phyloP scores from a whole-genome alignment of 306 rosid species.

The Cucumis hystrix region DNA sequence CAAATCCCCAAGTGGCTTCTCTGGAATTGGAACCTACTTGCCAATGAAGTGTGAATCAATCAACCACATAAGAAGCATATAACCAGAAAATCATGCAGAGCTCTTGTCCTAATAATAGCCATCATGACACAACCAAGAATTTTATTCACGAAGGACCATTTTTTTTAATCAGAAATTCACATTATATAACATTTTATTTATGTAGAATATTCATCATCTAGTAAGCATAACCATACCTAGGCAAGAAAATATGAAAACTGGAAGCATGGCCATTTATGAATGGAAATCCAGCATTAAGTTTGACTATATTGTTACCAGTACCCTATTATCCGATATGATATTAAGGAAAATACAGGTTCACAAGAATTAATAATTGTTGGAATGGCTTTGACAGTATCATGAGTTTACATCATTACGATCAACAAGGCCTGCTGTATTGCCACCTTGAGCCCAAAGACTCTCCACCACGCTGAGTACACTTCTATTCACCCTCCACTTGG shows the following conservation, averaged over 20 bases:
- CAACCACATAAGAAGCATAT: background rate
- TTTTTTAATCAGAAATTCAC: background rate
- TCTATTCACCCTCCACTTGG: conserved; percentile 75
- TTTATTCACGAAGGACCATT: background rate
- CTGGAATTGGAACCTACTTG: conserved; percentile 67
- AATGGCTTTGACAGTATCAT: background rate
- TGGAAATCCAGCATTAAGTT: background rate
- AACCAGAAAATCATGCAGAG: background rate
- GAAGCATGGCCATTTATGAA: background rate
- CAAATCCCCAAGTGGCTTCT: conserved; percentile 50
- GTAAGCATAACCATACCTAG: background rate
- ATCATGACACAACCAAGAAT: background rate
- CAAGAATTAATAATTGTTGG: background rate
- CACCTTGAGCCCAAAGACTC: conserved; percentile 74
- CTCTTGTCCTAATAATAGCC: background rate
- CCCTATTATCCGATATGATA: background rate
- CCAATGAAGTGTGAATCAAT: conserved; percentile 7
- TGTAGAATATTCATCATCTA: background rate
- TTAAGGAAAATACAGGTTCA: background rate
- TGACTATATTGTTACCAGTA: background rate
- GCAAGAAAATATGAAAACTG: background rate
- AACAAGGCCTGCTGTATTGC: conserved; percentile 73
- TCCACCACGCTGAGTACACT: conserved; percentile 59
- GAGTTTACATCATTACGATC: conserved; percentile 54
- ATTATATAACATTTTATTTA: background rate